Percentiles rank a stretch among this genome's conserved stretches.
Evolutionary conservation across 2,329 filamentous ascomycete species (phyloP).

Genomic region (Trichophyton verrucosum): DNA sequence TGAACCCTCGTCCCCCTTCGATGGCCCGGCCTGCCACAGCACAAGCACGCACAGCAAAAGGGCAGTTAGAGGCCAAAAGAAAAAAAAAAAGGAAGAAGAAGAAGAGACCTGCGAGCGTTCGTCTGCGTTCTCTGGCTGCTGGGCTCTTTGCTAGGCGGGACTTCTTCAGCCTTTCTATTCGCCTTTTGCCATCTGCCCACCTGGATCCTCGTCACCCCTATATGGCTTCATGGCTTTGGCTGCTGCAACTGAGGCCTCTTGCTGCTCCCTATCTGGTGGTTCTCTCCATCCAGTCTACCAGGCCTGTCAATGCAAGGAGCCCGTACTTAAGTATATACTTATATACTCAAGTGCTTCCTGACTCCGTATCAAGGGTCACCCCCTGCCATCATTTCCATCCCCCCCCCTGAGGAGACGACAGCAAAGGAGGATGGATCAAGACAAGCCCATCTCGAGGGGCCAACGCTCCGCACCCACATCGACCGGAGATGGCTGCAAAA

Average conservation of each 20-base stretch:
- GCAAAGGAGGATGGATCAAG: no score
- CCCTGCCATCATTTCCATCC: background rate
- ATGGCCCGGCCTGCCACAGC: slow-evolving; percentile 7
- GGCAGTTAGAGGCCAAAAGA: no score
- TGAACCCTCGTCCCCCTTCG: slow-evolving; percentile 4
- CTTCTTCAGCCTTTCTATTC: background rate
- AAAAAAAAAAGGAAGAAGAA: no score
- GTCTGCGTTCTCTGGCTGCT: background rate
- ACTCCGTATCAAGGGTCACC: background rate
- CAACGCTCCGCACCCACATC: background rate
- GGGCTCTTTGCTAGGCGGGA: background rate
- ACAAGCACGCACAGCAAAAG: background rate
- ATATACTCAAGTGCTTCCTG: no score
- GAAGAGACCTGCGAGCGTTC: background rate
- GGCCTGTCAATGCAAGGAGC: slow-evolving; percentile 1
- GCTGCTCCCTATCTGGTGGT: background rate
- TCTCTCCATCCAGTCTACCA: background rate
- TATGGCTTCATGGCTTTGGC: no score
- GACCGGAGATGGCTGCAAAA: background rate
- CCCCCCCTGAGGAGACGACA: no score
- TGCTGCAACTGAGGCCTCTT: no score
- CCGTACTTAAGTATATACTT: background rate
- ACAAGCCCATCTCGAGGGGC: background rate
- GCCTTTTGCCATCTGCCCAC: background rate
- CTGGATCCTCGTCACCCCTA: background rate